Evolutionary conservation across 2,329 filamentous ascomycete genomes (phyloP), one percentile per base, ranked within the genome.

Genomic region (Neofusicoccum sp.): DNA sequence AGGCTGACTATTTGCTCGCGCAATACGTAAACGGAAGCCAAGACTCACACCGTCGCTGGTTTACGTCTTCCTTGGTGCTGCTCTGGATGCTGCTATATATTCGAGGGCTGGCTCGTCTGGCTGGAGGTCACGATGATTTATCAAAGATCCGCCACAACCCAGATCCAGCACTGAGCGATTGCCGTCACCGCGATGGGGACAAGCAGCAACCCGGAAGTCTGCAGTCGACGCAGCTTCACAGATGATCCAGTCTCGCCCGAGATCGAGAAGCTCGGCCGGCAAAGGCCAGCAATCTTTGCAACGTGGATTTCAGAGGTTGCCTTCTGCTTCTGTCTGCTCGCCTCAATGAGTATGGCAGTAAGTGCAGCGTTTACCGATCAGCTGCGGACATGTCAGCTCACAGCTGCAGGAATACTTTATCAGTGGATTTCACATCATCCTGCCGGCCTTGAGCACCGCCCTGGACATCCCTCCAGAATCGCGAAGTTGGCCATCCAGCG

Each of bases 381-480:
- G 16, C 3, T 58, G 6, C 3, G 12, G 47, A 12, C 6, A 9
- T 6, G 6, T 2, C 1, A 9, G 2, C 39, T 59, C 9, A 60
- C 33, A 33, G 44, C 1, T 3, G n/a, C 28, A 58, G 62, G 90
- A 93, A 77, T 93, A 88, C 75, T 90, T 89, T 71, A 84, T 94
- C 58, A 90, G 88, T 52, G 92, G 92, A 33, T 95, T 93, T 70
- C 85, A 83, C 63, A 78, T 87, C 64, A 77, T 94, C 34, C 76
- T 93, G 0, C 91, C 91, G 0, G 85, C 85, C 0, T 74, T 95
- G 4, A 80, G 86, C 11, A 71, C 75, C 8, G 81, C 85, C 1
- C 81, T 95, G 4, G 34, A 48, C 41, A 92, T 94, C 44, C 85
- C 89, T 0, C 83, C 87, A 49, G 85, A 87, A 44, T 87, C 88